A percentile compares a stretch with the other conserved stretches of the same genome.
These are phyloP conservation scores for Coemansia sp. DNA, from an alignment of 192 early-diverging fungal species.

Conservation along the genomic window DNA sequence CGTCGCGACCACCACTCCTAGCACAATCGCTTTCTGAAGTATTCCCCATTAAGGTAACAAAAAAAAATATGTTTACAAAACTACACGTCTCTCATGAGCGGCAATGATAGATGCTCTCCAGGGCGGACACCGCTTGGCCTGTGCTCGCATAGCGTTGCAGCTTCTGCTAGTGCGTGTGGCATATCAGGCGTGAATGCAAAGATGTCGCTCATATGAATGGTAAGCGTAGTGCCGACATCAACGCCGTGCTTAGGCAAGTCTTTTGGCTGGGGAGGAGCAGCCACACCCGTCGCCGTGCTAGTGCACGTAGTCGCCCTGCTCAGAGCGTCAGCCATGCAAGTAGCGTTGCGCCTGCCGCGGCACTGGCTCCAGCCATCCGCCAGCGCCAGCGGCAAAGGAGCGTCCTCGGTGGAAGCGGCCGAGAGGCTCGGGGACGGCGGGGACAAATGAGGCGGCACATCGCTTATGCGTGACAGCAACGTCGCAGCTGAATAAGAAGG, in stretches of 20 bases:
- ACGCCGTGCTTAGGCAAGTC: background rate
- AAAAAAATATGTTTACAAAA: background rate
- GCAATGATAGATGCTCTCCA: conserved; percentile 14
- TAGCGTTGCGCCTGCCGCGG: background rate
- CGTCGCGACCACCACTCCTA: conserved; percentile 34
- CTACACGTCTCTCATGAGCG: background rate
- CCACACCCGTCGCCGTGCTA: background rate
- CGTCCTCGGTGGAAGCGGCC: background rate
- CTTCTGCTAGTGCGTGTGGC: background rate
- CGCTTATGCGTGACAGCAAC: background rate
- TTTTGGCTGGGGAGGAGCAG: background rate
- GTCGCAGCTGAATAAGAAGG: background rate
- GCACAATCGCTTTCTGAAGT: background rate
- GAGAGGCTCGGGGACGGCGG: conserved; percentile 2
- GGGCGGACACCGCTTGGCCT: background rate
- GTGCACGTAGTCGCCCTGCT: background rate
- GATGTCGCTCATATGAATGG: conserved; percentile 29
- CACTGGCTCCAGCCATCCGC: background rate
- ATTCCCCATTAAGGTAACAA: background rate
- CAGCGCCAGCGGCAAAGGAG: background rate
- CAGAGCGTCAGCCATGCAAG: background rate
- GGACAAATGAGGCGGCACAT: background rate
- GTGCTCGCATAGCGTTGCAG: background rate
- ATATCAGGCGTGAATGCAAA: conserved; percentile 12
- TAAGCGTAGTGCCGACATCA: background rate